A percentile compares a stretch with the other conserved stretches of the same genome.
Conservation (phyloP, 306 rosid genomes). For the Pachyrhizus erosus region DNA sequence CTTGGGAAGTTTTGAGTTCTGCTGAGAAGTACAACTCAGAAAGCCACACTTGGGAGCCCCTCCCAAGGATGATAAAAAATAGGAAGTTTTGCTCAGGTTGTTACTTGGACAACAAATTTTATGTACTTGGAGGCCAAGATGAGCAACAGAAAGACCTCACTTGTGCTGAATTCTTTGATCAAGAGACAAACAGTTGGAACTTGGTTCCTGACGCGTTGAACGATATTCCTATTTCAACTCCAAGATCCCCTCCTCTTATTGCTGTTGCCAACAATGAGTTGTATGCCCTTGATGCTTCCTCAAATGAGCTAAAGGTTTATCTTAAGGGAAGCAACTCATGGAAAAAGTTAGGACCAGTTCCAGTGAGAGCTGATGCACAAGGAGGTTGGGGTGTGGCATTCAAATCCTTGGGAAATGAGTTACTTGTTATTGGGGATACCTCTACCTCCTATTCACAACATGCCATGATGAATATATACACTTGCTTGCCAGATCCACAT, state of each 20-base stretch:
- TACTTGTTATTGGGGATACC: slow-evolving; percentile 68
- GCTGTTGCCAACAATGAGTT: slow-evolving; percentile 74
- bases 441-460: slow-evolving; percentile 21
- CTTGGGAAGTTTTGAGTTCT: slow-evolving; percentile 47
- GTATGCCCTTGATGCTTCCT: slow-evolving; percentile 60
- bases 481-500: slow-evolving; percentile 68
- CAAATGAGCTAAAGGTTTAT: slow-evolving; percentile 73
- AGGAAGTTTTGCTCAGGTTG: slow-evolving; percentile 75
- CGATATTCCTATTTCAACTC: slow-evolving; percentile 42
- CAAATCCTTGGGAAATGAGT: slow-evolving; percentile 78
- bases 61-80: slow-evolving; percentile 61
- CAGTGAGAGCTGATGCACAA: slow-evolving; percentile 64
- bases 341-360: slow-evolving; percentile 75
- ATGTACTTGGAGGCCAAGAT: slow-evolving; percentile 78
- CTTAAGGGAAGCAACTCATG: slow-evolving; percentile 61
- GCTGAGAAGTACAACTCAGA: slow-evolving; percentile 72
- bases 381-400: slow-evolving; percentile 90
- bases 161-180: slow-evolving; percentile 72
- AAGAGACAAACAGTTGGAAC: slow-evolving; percentile 60
- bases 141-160: slow-evolving; percentile 46
- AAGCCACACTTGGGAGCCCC: slow-evolving; percentile 61
- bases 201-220: slow-evolving; percentile 67
- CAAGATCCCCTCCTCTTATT: slow-evolving; percentile 69
- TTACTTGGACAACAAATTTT: slow-evolving; percentile 71
- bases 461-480: slow-evolving; percentile 51